Evolutionary conservation across 148 eudicot genomes (phyloP).

Genomic region (Rhododendron simsii): DNA sequence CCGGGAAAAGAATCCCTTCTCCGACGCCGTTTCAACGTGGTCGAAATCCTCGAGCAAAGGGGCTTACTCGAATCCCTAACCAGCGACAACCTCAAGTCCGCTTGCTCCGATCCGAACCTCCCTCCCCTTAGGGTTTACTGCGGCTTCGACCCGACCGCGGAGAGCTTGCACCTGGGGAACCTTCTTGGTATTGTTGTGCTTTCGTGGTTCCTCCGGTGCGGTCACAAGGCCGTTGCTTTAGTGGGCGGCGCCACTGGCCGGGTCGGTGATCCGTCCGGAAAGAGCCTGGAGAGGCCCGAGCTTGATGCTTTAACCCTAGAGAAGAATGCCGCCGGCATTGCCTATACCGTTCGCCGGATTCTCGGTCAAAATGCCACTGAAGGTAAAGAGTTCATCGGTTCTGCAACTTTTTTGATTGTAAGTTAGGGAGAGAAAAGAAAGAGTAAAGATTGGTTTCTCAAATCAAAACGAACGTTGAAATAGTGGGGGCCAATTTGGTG

Average conservation of each 20-base stretch:
- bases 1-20: neutral
- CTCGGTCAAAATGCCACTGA: slow-evolving; percentile 19
- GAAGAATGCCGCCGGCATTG: slow-evolving; percentile 41
- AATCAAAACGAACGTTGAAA: no score
- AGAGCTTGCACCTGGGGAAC: slow-evolving; percentile 78
- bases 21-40: slow-evolving; percentile 35
- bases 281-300: slow-evolving; percentile 63
- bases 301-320: slow-evolving; percentile 49
- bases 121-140: slow-evolving; percentile 64
- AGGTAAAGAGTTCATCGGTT: neutral
- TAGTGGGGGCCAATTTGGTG: neutral
- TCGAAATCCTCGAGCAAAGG: slow-evolving; percentile 57
- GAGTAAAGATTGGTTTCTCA: neutral
- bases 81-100: slow-evolving; percentile 42
- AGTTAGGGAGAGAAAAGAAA: neutral
- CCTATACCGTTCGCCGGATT: slow-evolving; percentile 34
- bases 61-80: slow-evolving; percentile 77
- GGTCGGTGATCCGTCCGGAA: slow-evolving; percentile 87
- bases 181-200: slow-evolving; percentile 75
- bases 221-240: slow-evolving; percentile 65
- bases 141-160: slow-evolving; percentile 92
- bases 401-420: neutral
- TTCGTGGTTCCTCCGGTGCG: slow-evolving; percentile 81
- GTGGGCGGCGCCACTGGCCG: slow-evolving; percentile 92
- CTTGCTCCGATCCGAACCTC: slow-evolving; percentile 23